Evolutionary conservation across 306 rosid genomes (phyloP), one percentile per base, ranked within the genome.

Genomic region (Cucumis hystrix): DNA sequence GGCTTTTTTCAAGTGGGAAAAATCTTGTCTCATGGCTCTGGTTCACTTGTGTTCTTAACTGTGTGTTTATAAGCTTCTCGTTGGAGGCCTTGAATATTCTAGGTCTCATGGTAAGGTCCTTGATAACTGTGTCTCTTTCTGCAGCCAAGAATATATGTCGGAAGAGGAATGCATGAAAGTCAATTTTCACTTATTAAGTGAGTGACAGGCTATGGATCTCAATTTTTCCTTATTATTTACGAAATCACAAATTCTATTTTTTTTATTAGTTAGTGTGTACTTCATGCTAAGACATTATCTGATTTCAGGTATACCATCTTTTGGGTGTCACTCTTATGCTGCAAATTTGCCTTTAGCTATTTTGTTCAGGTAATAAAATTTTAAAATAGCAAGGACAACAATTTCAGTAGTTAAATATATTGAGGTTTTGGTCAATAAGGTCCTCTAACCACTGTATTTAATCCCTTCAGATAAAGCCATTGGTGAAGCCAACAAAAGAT

Each of bases 111-210:
- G 74, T 69, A 77, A 76, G 56, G 74, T 72, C 77, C 28, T 78
- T 54, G 41, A 61, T 2, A 28, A 47, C 60, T 39, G 79, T 70
- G 64, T 83, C 81, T 70, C 63, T 75, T 52, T 75, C 40, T 85
- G 89, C 92, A 95, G 99, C 99, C 97, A 76, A 89, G 99, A 86
- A 81, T 86, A 83, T 95, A 95, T 70, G 72, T 95, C 28, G 99
- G 99, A 65, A 91, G 99, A 80, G 99, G 99, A 77, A 95, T 92
- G 99, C 99, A 95, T 66, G 99, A 95, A 85, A 95, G 97, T 82
- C 97, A 88, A 80, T 90, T 95, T 83, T 56, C 97, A 81, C 96
- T 92, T 67, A 56, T 95, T 13, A 95, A 92, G 99, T 95, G 91
- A 88, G 99, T 80, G 40, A 54, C 52, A 55, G 67, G 76, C 43